phyloP scores from a whole-genome alignment of 768 basidiomycete genomes.

The Dioszegia aurantiaca region DNA sequence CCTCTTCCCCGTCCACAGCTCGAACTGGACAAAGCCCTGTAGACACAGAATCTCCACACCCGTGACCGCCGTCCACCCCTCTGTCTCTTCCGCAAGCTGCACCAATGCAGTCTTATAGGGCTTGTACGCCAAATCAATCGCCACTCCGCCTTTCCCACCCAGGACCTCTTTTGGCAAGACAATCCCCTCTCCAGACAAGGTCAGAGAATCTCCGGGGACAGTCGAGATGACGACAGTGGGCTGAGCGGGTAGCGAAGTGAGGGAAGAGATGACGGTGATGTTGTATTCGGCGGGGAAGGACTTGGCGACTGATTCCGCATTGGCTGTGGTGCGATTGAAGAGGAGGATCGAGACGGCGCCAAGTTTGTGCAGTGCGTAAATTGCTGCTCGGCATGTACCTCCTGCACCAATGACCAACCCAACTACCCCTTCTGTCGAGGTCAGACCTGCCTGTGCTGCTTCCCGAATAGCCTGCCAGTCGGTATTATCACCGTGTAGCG shows the following conservation, averaged over 20 bases:
- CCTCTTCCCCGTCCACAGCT: conserved; percentile 46
- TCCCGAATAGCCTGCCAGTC: conserved; percentile 87
- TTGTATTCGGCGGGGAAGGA: conserved; percentile 66
- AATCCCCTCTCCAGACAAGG: conserved; percentile 54
- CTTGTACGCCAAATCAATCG: conserved; percentile 92
- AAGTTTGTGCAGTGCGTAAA: conserved; percentile 76
- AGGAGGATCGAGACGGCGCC: conserved; percentile 72
- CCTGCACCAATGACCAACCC: conserved; percentile 91
- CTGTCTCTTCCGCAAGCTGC: conserved; percentile 58
- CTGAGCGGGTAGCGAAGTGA: conserved; percentile 62
- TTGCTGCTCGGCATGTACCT: conserved; percentile 88
- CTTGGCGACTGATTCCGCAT: conserved; percentile 66
- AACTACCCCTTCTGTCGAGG: conserved; percentile 56
- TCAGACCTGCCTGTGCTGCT: conserved; percentile 50
- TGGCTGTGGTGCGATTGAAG: conserved; percentile 75
- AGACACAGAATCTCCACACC: conserved; percentile 50
- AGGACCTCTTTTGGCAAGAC: conserved; percentile 56
- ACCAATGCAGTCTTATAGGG: conserved; percentile 81
- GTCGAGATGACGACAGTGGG: conserved; percentile 80
- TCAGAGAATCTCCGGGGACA: conserved; percentile 64
- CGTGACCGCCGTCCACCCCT: conserved; percentile 42
- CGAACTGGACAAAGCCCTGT: conserved; percentile 50
- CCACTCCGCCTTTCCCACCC: conserved; percentile 65
- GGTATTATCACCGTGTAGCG: conserved; percentile 88
- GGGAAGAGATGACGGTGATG: conserved; percentile 59